Evolutionary conservation across 106 monocot species (phyloP).

Genomic region (Dioscorea dumetorum): DNA sequence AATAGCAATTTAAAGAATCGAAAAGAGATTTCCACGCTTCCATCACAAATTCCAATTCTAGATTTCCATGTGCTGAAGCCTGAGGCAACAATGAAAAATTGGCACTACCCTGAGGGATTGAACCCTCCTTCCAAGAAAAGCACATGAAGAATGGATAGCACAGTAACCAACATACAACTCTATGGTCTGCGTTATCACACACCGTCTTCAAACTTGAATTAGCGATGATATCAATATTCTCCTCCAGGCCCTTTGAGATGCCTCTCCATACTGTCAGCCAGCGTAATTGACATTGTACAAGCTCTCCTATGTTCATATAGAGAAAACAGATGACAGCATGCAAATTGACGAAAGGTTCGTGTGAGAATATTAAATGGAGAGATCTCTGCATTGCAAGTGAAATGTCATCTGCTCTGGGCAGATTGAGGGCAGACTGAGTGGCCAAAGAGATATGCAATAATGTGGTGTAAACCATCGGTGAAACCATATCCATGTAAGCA

Average conservation of each 20-base stretch:
- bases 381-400: constrained; percentile 4
- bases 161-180: constrained; percentile 20
- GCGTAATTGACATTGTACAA: neutral
- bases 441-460: constrained; percentile 22
- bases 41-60: constrained; percentile 14
- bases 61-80: constrained; percentile 13
- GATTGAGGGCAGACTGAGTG: constrained; percentile 8
- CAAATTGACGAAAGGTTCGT: constrained; percentile 13
- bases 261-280: constrained; percentile 28
- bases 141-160: constrained; percentile 23
- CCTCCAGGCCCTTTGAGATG: constrained; percentile 18
- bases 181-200: neutral
- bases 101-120: neutral
- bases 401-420: constrained; percentile 11
- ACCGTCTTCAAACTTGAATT: constrained; percentile 2
- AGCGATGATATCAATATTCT: neutral
- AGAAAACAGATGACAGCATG: constrained; percentile 26
- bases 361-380: constrained; percentile 12
- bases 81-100: constrained; percentile 2
- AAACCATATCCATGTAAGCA: constrained; percentile 26
- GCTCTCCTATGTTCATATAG: constrained; percentile 16
- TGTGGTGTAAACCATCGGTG: constrained; percentile 29
- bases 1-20: constrained; percentile 9
- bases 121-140: constrained; percentile 1
- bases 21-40: constrained; percentile 27